Base-by-base conservation (phyloP, 1,284 basidiomycete genomes). In the Veloporphyrellus conicus region DNA sequence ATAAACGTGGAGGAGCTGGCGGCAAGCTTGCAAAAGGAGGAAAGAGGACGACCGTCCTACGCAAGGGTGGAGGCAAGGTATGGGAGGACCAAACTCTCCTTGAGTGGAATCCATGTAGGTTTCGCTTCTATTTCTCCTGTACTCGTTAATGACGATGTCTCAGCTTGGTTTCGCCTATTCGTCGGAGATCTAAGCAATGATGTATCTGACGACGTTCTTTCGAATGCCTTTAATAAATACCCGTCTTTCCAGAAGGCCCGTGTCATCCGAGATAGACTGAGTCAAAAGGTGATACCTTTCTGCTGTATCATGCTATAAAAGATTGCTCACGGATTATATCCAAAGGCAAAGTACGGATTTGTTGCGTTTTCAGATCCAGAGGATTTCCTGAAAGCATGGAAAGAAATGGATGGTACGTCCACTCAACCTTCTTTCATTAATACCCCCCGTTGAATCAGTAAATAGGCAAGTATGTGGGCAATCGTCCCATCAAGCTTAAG, bases 141-240 rank as follows among this genome's bases (percentile, higher is more conserved):
- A 8, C 10, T 37, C 36, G 2, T 12, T 7, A 23, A 34, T 54
- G 7, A 61, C 19, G 1, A 3, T 39, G 14, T 39, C 39, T 43
- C 57, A 96, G 91, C 89, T 12, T 99, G 97, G 91, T 99, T 96
- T 73, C 84, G 96, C 25, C 73, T 99, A 38, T 99, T 99, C 62
- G 93, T 99, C 19, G 96, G 96, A 41, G 95, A 99, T 68, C 77
- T 99, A 34, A 97, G 94, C 61, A 98, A 98, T 64, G 96, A 99
- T 69, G 94, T 99, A 25, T 93, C 91, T 45, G 96, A 99, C 61
- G 90, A 95, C 59, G 87, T 92, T 12, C 78, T 98, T 16, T 73
- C 92, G 42, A 90, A 90, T 58, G 93, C 95, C 3, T 99, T 99
- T 70, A 84, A 82, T 67, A 89, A 90, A 67, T 99, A 95, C 63